These are phyloP conservation scores for Cairneyella variabilis DNA, from an alignment of 495 filamentous ascomycete species.

Conservation along the genomic window DNA sequence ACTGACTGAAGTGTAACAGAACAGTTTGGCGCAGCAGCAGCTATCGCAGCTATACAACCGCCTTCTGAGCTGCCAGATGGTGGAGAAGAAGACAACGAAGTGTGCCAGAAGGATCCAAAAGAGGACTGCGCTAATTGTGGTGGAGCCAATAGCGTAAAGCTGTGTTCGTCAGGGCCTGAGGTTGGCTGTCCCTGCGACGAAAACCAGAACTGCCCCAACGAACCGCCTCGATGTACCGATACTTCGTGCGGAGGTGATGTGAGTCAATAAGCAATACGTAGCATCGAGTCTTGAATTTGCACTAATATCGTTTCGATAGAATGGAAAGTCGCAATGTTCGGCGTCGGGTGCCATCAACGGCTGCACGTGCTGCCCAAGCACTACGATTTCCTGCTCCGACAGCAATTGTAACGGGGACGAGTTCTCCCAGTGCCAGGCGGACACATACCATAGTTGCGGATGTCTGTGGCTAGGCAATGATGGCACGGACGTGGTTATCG, in stretches of 20 bases:
- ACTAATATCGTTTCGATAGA: constrained; percentile 5
- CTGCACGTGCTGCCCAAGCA: constrained; percentile 7
- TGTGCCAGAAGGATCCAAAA: constrained; percentile 1
- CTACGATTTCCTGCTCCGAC: constrained; percentile 2
- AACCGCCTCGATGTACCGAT: constrained; percentile 6
- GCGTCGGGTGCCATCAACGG: constrained; percentile 3
- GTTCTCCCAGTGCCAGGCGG: constrained; percentile 5
- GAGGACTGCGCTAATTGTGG: constrained; percentile 5
- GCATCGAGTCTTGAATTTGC: neutral
- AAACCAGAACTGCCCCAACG: constrained; percentile 5
- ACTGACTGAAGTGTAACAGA: constrained; percentile 1
- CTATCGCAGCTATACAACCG: constrained; percentile 4
- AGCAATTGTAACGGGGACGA: constrained; percentile 3
- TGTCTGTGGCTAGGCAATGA: constrained; percentile 6
- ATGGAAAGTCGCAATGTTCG: constrained; percentile 3
- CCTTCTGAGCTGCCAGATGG: constrained; percentile 6
- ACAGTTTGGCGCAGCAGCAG: constrained; percentile 1
- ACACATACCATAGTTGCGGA: constrained; percentile 6
- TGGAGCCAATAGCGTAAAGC: constrained; percentile 1
- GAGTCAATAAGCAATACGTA: constrained; percentile 5
- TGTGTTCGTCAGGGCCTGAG: neutral
- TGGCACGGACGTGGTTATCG: neutral
- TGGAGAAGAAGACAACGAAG: constrained; percentile 1
- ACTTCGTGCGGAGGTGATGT: constrained; percentile 4
- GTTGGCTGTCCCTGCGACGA: constrained; percentile 6